Evolutionary conservation across 2,329 filamentous ascomycete species (phyloP), one percentile per base, ranked within the genome.

Genomic region (Stagonosporopsis chrysanthemi): DNA sequence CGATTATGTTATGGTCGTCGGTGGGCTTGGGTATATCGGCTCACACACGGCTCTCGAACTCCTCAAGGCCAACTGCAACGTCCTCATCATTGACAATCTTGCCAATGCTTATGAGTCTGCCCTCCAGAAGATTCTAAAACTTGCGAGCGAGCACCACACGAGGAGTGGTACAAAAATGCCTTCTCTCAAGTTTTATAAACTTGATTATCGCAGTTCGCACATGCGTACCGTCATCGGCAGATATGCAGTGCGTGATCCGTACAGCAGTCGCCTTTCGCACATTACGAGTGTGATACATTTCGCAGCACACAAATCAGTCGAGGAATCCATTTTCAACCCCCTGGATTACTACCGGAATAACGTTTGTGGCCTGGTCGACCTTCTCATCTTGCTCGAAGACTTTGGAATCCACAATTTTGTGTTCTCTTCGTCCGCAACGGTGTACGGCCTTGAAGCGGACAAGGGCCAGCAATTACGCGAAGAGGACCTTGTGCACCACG

Each of bases 21-120:
- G 35, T n/a, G 81, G 81, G 8, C 78, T 81, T 12, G 81, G 81
- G 17, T 83, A 79, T 70, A 83, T 83, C 47, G 82, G 82, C 28
- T 82, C 79, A 1, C 81, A 83, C 66, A 83, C 81, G 0, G 75
- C 77, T 0, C 70, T 82, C 0, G 80, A 83, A 61, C 74, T 84
- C 6, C 74, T 84, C 50, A 79, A 82, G 55, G 76, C 76, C 14
- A 80, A 81, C 5, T 76, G 80, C 67, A 82, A 80, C 58, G 81
- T 84, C 23, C 74, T 83, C 58, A 69, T 77, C 6, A 63, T 77
- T 17, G 75, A 77, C 55, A 65, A 76, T 56, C 56, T 74, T 8
- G 67, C 66, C 64, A 84, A 84, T 66, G 62, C 33, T 36, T 36
- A 36, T 17, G 33, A 36, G 33, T 61, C 23, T 43, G 17, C 41